phyloP scores from a whole-genome alignment of 1,284 basidiomycete genomes.

The Ganoderma multipileum region DNA sequence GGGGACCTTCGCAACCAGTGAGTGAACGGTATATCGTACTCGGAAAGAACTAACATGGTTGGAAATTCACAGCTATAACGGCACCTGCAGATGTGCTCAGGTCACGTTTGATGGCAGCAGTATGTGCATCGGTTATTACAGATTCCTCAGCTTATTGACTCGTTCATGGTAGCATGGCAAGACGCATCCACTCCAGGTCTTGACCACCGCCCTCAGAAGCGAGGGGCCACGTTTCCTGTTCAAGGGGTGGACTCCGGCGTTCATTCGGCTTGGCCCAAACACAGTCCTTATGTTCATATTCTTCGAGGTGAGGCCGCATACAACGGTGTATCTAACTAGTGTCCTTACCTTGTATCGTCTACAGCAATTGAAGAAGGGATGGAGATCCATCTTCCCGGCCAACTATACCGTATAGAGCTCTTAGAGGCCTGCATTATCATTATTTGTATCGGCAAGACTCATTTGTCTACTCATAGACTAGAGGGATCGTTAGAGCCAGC shows the following conservation, averaged over 20 bases:
- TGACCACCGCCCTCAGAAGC: conserved; percentile 63
- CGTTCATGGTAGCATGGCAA: conserved; percentile 45
- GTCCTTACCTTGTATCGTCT: background rate
- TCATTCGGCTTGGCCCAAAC: conserved; percentile 85
- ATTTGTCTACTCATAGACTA: conserved; percentile 21
- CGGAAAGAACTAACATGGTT: conserved; percentile 15
- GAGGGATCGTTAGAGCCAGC: conserved; percentile 20
- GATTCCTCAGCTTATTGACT: conserved; percentile 6
- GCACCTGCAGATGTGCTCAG: conserved; percentile 90
- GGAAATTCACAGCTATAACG: conserved; percentile 68
- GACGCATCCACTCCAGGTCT: conserved; percentile 54
- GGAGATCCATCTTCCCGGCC: conserved; percentile 45
- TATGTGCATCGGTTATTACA: conserved; percentile 40
- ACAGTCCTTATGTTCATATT: conserved; percentile 87
- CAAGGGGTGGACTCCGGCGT: conserved; percentile 90
- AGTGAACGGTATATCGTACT: conserved; percentile 35
- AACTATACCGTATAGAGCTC: conserved; percentile 20
- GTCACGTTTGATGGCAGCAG: conserved; percentile 78
- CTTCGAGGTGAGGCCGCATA: conserved; percentile 65
- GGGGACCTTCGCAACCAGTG: conserved; percentile 90
- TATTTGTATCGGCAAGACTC: conserved; percentile 20
- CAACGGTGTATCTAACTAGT: background rate
- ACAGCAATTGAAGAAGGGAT: conserved; percentile 73
- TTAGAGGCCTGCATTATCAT: conserved; percentile 21
- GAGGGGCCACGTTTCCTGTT: conserved; percentile 89